Percentiles rank a stretch among this genome's conserved stretches.
Conservation (phyloP, 441 rosid genomes). For the Populus hybrid region DNA sequence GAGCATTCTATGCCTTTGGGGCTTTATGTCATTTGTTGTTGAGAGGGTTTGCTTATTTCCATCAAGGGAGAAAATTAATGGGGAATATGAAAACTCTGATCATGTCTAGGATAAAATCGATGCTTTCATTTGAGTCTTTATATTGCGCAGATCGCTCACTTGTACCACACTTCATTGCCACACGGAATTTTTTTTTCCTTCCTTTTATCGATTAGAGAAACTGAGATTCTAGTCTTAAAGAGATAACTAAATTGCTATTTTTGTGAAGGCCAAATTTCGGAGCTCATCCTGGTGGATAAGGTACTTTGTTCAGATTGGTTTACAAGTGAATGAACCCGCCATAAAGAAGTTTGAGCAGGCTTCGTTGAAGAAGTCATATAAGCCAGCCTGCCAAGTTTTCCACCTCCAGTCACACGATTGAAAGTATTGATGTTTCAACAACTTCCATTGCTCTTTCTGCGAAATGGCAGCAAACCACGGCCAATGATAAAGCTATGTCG, state of each 20-base stretch:
- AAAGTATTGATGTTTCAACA: neutral
- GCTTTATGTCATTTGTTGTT: neutral
- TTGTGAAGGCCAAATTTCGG: slow-evolving; percentile 54
- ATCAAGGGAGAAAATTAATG: neutral
- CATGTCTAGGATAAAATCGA: neutral
- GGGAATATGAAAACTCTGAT: neutral
- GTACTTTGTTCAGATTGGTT: slow-evolving; percentile 43
- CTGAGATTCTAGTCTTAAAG: neutral
- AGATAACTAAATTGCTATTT: neutral
- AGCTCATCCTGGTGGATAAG: slow-evolving; percentile 54
- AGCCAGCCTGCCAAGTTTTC: no score
- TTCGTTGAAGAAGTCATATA: no score
- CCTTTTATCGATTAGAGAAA: neutral
- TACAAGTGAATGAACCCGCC: slow-evolving; percentile 52
- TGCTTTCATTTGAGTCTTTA: neutral
- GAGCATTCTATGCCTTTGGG: neutral
- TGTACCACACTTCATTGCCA: neutral
- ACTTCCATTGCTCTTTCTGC: slow-evolving; percentile 20
- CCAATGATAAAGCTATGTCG: slow-evolving; percentile 2
- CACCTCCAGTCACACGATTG: slow-evolving; percentile 44
- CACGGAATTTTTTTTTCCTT: neutral
- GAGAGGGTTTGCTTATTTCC: neutral
- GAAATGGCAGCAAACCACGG: slow-evolving; percentile 1
- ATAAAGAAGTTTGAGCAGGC: slow-evolving; percentile 53
- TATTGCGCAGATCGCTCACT: neutral